Evolutionary conservation across 2,329 filamentous ascomycete genomes (phyloP).

Genomic region (Diatrype stigma): DNA sequence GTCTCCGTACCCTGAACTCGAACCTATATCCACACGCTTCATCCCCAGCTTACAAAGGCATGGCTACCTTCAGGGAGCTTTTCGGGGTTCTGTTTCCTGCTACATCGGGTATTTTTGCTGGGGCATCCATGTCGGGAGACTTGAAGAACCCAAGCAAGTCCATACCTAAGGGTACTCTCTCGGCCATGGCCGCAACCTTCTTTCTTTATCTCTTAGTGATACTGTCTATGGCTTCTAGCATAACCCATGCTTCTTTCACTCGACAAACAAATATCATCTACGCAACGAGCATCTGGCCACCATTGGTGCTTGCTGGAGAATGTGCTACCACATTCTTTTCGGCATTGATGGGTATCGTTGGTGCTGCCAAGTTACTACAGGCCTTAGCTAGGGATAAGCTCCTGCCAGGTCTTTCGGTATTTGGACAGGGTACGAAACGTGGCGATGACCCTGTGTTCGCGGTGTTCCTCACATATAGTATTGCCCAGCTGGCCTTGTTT

Average conservation of each 20-base stretch:
- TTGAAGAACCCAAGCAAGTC: conserved; percentile 76
- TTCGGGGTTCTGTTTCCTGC: conserved; percentile 83
- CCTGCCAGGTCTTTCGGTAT: conserved; percentile 69
- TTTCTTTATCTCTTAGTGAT: conserved; percentile 72
- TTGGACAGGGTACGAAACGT: conserved; percentile 68
- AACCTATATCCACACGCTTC: conserved; percentile 70
- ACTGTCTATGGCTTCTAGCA: conserved; percentile 71
- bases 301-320: conserved; percentile 74
- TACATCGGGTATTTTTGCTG: conserved; percentile 58
- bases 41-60: conserved; percentile 56
- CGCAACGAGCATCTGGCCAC: conserved; percentile 70
- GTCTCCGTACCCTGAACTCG: conserved; percentile 62
- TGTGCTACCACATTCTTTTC: conserved; percentile 82
- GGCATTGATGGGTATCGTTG: conserved; percentile 81
- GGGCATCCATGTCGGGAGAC: conserved; percentile 88
- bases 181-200: conserved; percentile 72
- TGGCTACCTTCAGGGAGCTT: conserved; percentile 71
- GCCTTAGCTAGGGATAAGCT: conserved; percentile 76
- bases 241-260: conserved; percentile 70
- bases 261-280: conserved; percentile 76
- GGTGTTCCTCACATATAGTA: conserved; percentile 68
- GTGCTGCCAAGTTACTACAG: conserved; percentile 78
- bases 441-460: conserved; percentile 73
- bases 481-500: conserved; percentile 76
- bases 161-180: conserved; percentile 80